Base-by-base conservation (phyloP, 2,329 filamentous ascomycete genomes). In the Aspergillus neoniger region DNA sequence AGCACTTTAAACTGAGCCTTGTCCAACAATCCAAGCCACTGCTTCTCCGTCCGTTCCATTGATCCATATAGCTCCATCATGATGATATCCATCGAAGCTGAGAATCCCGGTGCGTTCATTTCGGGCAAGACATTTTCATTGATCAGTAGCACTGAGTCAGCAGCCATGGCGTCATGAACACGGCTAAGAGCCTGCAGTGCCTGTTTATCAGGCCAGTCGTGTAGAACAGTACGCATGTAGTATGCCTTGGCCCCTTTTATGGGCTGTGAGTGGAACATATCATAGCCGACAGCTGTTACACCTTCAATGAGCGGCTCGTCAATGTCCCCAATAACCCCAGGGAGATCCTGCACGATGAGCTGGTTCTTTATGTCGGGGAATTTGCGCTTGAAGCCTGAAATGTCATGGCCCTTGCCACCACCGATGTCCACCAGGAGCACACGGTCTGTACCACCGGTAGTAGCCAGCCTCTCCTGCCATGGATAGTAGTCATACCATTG, bases 281-380 rank as follows among this genome's bases (percentile, higher is more conserved):
- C 57, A 54, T 68, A 49, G 1, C 50, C 15, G 0, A 58, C 10
- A 1, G 53, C 53, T 5, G 41, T 53, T 7, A 69, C 61, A 23
- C 65, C 65, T 1, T 66, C 63, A 17, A 30, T 17, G 12, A 71
- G 63, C 17, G 44, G 47, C 5, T 30, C 48, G 9, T 55, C 39
- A 10, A 68, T 62, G 30, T 65, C 65, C 3, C 65, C 63, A 32
- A 78, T 67, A 2, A 74, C 72, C 21, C 70, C 64, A 2, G 75
- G 74, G 0, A 74, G 68, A 57, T 79, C 77, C 56, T 79, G 74
- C 17, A 79, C 63, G 1, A 79, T 66, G 1, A 78, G 66, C 7
- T 69, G 63, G 1, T 69, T 63, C 3, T 66, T 68, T 3, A 72
- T 43, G 0, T 70, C 62, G 0, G 76, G 75, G 30, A 71, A 69